Evolutionary conservation across 495 filamentous ascomycete species (phyloP).

Genomic region (Gamarada debralockiae): DNA sequence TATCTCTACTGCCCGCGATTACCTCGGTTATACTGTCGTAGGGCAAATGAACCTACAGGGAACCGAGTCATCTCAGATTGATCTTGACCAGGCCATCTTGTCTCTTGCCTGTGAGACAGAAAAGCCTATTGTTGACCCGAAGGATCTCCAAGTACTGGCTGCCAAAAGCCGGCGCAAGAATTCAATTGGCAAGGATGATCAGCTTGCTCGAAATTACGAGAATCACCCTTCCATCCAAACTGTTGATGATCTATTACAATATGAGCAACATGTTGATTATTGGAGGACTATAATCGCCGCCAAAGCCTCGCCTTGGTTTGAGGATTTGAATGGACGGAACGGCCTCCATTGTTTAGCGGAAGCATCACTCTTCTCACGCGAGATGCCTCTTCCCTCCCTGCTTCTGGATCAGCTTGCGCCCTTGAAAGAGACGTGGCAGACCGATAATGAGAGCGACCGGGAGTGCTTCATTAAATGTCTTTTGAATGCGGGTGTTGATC

Average conservation of each 20-base stretch:
- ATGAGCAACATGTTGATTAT: slow-evolving; percentile 2
- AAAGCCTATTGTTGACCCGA: too few relatives aligned
- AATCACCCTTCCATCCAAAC: slow-evolving; percentile 1
- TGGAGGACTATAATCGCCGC: not conserved
- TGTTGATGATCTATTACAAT: slow-evolving; percentile 8
- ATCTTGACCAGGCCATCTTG: too few relatives aligned
- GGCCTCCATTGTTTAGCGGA: slow-evolving; percentile 47
- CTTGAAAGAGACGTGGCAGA: not conserved
- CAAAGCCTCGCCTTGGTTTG: slow-evolving; percentile 21
- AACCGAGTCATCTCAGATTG: not conserved
- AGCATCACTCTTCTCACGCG: slow-evolving; percentile 21
- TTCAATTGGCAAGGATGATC: not conserved
- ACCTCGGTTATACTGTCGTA: too few relatives aligned
- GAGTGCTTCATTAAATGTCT: slow-evolving; percentile 32
- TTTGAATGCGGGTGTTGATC: slow-evolving; percentile 32
- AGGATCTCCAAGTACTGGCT: not conserved
- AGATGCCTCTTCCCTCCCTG: slow-evolving; percentile 4
- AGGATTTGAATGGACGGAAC: slow-evolving; percentile 42
- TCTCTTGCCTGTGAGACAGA: too few relatives aligned
- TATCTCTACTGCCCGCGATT: not conserved
- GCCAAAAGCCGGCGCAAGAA: not conserved
- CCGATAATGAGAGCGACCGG: not conserved
- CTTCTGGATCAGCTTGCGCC: too few relatives aligned
- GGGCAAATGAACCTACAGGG: not conserved
- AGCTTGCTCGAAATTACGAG: not conserved